Evolutionary conservation across 2,329 filamentous ascomycete species (phyloP).

Genomic region (Botrytis squamosa): DNA sequence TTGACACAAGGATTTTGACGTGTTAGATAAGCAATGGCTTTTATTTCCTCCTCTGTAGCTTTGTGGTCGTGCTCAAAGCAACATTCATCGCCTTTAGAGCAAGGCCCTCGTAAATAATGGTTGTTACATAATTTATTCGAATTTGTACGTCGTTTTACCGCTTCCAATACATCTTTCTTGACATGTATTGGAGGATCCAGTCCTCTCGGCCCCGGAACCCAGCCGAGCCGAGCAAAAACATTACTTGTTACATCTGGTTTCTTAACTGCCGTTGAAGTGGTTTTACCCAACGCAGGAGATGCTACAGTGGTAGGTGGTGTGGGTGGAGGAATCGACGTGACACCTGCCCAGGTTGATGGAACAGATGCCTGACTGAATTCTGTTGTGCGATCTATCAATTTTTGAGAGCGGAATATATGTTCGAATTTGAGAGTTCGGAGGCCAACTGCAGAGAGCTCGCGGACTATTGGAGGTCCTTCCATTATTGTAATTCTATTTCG

Average conservation of each 20-base stretch:
- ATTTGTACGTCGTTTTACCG: constrained; percentile 54
- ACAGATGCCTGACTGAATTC: constrained; percentile 26
- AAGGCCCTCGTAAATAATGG: constrained; percentile 58
- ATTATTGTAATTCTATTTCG: constrained; percentile 52
- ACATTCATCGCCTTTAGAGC: constrained; percentile 54
- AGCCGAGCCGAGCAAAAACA: constrained; percentile 34
- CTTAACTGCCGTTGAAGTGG: constrained; percentile 24
- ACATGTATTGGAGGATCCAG: constrained; percentile 53
- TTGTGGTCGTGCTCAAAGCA: constrained; percentile 57
- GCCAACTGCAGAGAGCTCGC: constrained; percentile 49
- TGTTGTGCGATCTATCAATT: constrained; percentile 45
- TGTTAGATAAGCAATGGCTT: constrained; percentile 55
- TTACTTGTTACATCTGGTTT: constrained; percentile 22
- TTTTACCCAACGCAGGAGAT: constrained; percentile 28
- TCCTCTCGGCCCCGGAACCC: constrained; percentile 55
- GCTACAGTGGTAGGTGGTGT: constrained; percentile 22
- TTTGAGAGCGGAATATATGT: constrained; percentile 55
- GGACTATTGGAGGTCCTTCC: constrained; percentile 53
- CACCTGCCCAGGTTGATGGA: constrained; percentile 36
- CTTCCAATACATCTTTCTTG: constrained; percentile 49
- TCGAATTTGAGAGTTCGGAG: constrained; percentile 49
- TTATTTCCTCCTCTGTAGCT: constrained; percentile 53
- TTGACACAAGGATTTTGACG: constrained; percentile 57
- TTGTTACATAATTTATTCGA: constrained; percentile 61
- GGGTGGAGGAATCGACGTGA: constrained; percentile 35